A percentile compares a stretch with the other conserved stretches of the same genome.
Evolutionary conservation across 495 filamentous ascomycete species (phyloP).

Genomic region (Xylaria longipes): DNA sequence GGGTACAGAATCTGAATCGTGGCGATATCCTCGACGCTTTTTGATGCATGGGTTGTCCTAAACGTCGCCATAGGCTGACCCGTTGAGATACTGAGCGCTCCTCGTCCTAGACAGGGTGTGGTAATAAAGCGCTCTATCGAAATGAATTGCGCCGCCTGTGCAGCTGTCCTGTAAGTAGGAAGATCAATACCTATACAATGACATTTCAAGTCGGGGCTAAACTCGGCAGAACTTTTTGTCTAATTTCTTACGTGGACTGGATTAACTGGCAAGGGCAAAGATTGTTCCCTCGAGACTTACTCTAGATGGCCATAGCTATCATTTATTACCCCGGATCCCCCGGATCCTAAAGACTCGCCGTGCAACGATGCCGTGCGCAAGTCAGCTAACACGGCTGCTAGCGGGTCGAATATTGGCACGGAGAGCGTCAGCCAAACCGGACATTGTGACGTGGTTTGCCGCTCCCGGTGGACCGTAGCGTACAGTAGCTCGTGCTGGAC

Average conservation of each 20-base stretch:
- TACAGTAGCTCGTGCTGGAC: not conserved
- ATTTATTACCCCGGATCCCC: not conserved
- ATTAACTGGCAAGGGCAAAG: not conserved
- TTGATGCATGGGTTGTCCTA: not conserved
- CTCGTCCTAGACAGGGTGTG: not conserved
- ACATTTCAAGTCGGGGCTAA: not conserved
- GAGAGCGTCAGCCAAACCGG: not conserved
- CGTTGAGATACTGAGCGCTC: not conserved
- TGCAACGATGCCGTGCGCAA: not conserved
- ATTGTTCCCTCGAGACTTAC: not conserved
- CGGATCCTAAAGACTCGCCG: not conserved
- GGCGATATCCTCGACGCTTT: not conserved
- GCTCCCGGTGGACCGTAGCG: not conserved
- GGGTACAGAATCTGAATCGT: not conserved
- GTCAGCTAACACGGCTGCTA: not conserved
- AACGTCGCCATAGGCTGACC: not conserved
- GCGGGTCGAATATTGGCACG: not conserved
- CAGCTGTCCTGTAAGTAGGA: no score
- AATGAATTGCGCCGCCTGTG: no score
- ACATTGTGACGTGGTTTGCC: not conserved
- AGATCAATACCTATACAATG: not conserved
- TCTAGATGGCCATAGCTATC: not conserved
- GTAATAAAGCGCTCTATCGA: no score
- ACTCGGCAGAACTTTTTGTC: not conserved
- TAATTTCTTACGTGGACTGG: not conserved